Evolutionary conservation across 2,329 filamentous ascomycete species (phyloP).

Genomic region (Fusarium haematococcum): DNA sequence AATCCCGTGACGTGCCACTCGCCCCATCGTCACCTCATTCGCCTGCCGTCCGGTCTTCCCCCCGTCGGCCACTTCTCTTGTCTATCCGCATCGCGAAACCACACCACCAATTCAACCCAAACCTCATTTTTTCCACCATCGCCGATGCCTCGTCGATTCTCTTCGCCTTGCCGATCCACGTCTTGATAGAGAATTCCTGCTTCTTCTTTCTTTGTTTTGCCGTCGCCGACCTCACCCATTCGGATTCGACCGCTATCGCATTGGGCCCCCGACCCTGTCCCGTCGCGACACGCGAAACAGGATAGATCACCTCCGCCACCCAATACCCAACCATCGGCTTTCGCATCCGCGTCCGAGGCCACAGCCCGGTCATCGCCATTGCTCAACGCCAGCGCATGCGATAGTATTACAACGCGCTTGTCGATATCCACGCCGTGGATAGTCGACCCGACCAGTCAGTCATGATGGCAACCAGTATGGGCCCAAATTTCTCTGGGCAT

Average conservation of each 20-base stretch:
- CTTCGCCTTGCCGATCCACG: slow-evolving; percentile 29
- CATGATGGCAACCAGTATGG: slow-evolving; percentile 78
- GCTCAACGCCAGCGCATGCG: slow-evolving; percentile 58
- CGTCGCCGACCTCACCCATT: slow-evolving; percentile 17
- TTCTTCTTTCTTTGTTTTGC: slow-evolving; percentile 18
- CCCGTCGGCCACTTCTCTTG: slow-evolving; percentile 32
- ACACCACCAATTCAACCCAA: slow-evolving; percentile 34
- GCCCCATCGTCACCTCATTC: slow-evolving; percentile 45
- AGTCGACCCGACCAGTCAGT: slow-evolving; percentile 56
- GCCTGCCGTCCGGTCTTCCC: slow-evolving; percentile 30
- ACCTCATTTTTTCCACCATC: slow-evolving; percentile 21
- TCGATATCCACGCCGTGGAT: slow-evolving; percentile 73
- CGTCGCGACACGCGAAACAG: slow-evolving; percentile 47
- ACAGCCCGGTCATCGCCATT: slow-evolving; percentile 19
- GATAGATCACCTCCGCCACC: slow-evolving; percentile 30
- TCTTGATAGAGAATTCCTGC: slow-evolving; percentile 25
- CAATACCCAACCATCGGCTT: slow-evolving; percentile 29
- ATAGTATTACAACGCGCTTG: slow-evolving; percentile 57
- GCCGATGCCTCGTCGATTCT: slow-evolving; percentile 45
- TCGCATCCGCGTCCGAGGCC: slow-evolving; percentile 32
- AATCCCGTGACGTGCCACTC: slow-evolving; percentile 45
- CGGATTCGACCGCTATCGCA: slow-evolving; percentile 39
- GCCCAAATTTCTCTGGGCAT: slow-evolving; percentile 73
- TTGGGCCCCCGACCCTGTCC: slow-evolving; percentile 32
- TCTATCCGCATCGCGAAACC: slow-evolving; percentile 46